Base-by-base conservation (phyloP, 2,329 filamentous ascomycete genomes). In the Apiospora sp. region DNA sequence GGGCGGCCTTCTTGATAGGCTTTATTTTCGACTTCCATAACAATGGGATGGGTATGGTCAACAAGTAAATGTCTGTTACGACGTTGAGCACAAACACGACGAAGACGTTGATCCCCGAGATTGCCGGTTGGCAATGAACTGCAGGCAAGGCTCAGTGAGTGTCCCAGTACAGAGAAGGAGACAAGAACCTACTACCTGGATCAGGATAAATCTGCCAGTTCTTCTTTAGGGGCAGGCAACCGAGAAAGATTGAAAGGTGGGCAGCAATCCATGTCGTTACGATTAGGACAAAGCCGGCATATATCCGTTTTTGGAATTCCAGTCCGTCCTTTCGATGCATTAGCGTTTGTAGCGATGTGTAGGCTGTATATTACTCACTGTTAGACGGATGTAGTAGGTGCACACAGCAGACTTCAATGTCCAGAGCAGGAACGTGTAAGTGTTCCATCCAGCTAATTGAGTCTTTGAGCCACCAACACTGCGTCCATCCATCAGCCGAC, bases 41-140 rank as follows among this genome's bases (percentile, higher is more conserved):
- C 79, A 90, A 87, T 1, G 89, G 88, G 4, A 89, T 81, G 0
- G 89, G 88, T 46, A 91, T 90, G 34, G 85, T 84, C 71, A 91
- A 86, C n/a, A 91, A 82, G 74, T 91, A 91, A 0, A 90, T 69
- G 74, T 91, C 90, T 4, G 89, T 91, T 1, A 81, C 75, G 2
- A 90, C 84, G 74, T 90, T 91, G 73, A 87, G 80, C 19, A 82
- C 80, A 24, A 86, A 85, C 3, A 84, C 85, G 13, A 86, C 83
- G 77, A 86, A 87, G 68, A 88, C 81, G 72, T 87, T 82, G 67
- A 85, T 82, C 43, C 81, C 82, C 2, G 86, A 85, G 19, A 87
- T 81, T n/a, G 85, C 86, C 0, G 84, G 83, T 72, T 87, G 86
- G 76, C 86, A 87, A 24, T 10, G 3, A 19, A 24, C 61, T 67